Conservation (phyloP, 441 rosid genomes). For the Jatropha podagrica region DNA sequence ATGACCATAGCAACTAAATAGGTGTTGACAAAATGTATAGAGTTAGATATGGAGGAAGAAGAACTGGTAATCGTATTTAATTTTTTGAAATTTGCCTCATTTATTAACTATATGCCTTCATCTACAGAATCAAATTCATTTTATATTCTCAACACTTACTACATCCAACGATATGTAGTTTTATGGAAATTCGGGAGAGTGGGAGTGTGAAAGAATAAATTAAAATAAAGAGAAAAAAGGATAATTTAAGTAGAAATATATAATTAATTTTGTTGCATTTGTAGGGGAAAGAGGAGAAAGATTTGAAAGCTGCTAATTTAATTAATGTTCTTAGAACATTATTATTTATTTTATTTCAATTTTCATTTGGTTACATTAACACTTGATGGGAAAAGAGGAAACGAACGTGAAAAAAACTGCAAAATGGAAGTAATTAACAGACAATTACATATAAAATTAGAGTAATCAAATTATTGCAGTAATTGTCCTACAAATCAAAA, state of each 20-base stretch:
- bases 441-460: background rate
- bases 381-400: background rate
- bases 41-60: background rate
- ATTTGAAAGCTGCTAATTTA: too few species aligned
- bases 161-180: background rate
- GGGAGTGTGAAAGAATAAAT: too few species aligned
- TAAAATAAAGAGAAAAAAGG: too few species aligned
- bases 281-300: too few species aligned
- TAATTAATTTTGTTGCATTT: too few species aligned
- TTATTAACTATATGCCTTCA: too few species aligned
- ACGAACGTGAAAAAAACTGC: background rate
- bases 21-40: background rate
- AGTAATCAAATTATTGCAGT: background rate
- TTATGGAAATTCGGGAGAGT: too few species aligned
- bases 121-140: too few species aligned
- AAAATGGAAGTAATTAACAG: background rate
- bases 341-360: too few species aligned
- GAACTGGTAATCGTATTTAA: background rate
- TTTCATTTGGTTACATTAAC: background rate
- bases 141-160: background rate
- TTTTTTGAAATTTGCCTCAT: too few species aligned
- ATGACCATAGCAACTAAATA: background rate
- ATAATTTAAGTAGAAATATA: too few species aligned
- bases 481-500: background rate
- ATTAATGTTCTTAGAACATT: background rate